Evolutionary conservation across 148 eudicot species (phyloP), one percentile per base, ranked within the genome.

Genomic region (Cornus controversa): DNA sequence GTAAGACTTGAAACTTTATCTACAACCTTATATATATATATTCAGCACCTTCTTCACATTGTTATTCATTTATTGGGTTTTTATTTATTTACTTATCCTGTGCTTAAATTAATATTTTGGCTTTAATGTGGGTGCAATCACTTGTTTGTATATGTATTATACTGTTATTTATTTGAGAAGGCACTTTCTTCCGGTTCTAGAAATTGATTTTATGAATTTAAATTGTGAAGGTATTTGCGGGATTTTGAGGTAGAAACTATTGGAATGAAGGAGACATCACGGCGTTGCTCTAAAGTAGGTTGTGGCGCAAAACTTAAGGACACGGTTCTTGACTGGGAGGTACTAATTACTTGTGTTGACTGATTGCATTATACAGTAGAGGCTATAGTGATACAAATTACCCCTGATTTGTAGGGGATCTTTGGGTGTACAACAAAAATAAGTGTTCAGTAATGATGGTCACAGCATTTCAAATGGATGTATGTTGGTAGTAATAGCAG

Each of bases 321-420:
- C 81, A 86, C 97, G 40, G 99, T 96, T 84, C 93, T 96, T 78
- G 99, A 96, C 79, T 96, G 98, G 98, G 97, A 96, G 99, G 99
- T 96, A 93, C 27, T 64, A 75, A 7, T 47, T 80, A 57, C 74
- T 64, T 75, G 58, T 74, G 58, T 37, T 64, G 18, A 10, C n/a
- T 60, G 8, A 6, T 50, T n/a, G n/a, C 29, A 15, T 15, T 18
- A 67, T 28, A n/a, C n/a, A 8, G 18, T 58, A 10, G 62, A 72
- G 75, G 67, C 45, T n/a, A 20, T 31, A 15, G 13, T 31, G 1
- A 11, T 60, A 45, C 4, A 27, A 73, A 72, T n/a, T 47, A 3
- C 16, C n/a, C 53, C 71, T 37, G 40, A n/a, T 81, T 36, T 37
- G 26, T 70, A 16, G 15, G 50, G 71, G 58, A 1, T 10, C 20